Evolutionary conservation across 2,329 filamentous ascomycete genomes (phyloP), one percentile per base, ranked within the genome.

Genomic region (Monosporascus ibericus): DNA sequence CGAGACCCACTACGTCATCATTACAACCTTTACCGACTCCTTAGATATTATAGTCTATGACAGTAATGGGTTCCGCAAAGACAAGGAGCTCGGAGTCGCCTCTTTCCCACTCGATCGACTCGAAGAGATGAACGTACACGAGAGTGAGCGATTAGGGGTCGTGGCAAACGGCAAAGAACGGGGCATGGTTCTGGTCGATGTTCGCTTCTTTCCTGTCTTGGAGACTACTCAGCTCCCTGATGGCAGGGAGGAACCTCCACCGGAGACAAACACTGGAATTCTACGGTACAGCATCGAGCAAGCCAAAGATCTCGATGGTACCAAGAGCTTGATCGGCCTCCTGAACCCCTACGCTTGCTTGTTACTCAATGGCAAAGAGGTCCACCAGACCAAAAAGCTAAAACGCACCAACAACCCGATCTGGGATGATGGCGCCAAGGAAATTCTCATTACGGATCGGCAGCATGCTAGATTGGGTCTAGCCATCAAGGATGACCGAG

Each of bases 321-420:
- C 83, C 59, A 96, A 94, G 84, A 96, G 91, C 71, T 74, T 99
- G 65, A 85, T 97, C 55, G 94, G 94, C 30, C 80, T 86, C 57
- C 85, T 99, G 47, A 97, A 91, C 70, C 94, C 94, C 2, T 99
- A 97, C 61, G 92, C 90, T 9, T 79, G 85, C 34, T 79, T 99
- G 48, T 79, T 96, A 44, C 82, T 99, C 61, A 99, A 99, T 63
- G 88, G 90, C 57, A 95, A 94, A 71, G 87, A 95, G 67, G 81
- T 97, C 5, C 91, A 96, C 63, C 80, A 84, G 52, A 95, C 92
- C 50, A 90, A 91, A 72, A 95, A 92, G 70, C 80, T 96, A 63
- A 99, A 97, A 80, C 87, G 92, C 55, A 97, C 91, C 55, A 99
- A 99, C 73, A 94, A 96, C 63, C 94, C 94, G 7, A 92, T 99